Evolutionary conservation across 371 early-diverging fungal genomes (phyloP), one percentile per base, ranked within the genome.

Genomic region (Lichtheimia hyalospora): DNA sequence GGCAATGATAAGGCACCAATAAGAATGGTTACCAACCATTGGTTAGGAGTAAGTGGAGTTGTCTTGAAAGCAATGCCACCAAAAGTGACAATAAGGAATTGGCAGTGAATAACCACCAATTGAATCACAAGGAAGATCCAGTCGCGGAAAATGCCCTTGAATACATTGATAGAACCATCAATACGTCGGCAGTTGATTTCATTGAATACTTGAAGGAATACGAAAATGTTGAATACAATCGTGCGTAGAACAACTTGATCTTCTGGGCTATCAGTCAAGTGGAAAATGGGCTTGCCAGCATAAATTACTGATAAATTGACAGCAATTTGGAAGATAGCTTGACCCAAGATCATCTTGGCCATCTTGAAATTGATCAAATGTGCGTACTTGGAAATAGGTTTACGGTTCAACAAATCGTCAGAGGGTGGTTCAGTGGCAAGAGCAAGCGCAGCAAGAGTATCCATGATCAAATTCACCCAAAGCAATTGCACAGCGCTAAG

Each of bases 391-490:
- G 86, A 76, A 27, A 90, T 84, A 1, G 99, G 99, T 48, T 79
- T 79, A 49, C 96, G 88, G 7, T 89, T 67, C 42, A 97, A 75
- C 25, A 96, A 69, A 3, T 90, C 93, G 40, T 93, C 79, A 62
- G 96, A 96, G 15, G 96, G 90, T 13, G 97, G 97, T 72, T 99
- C 97, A 75, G 98, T 96, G 27, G 98, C 98, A 51, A 99, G 87
- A 12, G 98, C 96, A 2, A 96, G 91, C 25, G 99, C 98, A 25
- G 99, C 98, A 57, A 97, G 83, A 13, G 97, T 98, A 75, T 98
- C 98, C 54, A 98, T 98, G 15, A 99, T 96, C 68, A 99, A 73
- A 70, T 99, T 99, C 51, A 98, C 97, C 97, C 97, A 98, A 48
- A 99, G 82, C 21, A 99, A 82, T 76, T 98, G 98, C 39, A 98